A percentile compares a stretch with the other conserved stretches of the same genome.
phyloP scores from a whole-genome alignment of 768 basidiomycete genomes.

The Termitomyces sp. region DNA sequence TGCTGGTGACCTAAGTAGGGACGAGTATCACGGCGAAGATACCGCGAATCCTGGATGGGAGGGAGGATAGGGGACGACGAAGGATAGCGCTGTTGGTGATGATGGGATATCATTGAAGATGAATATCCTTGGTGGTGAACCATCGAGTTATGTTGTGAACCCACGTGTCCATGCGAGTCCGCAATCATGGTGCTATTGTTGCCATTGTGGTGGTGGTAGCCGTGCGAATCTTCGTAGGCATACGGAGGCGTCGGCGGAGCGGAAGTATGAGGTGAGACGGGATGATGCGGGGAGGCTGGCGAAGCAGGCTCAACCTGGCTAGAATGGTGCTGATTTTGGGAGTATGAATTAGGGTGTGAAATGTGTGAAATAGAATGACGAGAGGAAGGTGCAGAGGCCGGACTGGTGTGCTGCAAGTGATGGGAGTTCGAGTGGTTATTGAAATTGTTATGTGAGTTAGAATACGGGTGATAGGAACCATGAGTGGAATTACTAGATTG shows the following conservation, averaged over 20 bases:
- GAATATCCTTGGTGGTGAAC: constrained; percentile 17
- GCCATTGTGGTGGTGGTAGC: constrained; percentile 31
- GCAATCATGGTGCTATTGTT: constrained; percentile 18
- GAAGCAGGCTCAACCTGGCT: constrained; percentile 37
- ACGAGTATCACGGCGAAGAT: constrained; percentile 23
- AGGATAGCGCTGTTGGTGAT: constrained; percentile 30
- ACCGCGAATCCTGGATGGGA: constrained; percentile 43
- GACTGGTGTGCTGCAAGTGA: constrained; percentile 14
- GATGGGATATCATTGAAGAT: constrained; percentile 15
- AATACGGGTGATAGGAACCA: constrained; percentile 29
- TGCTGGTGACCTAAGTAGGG: constrained; percentile 4
- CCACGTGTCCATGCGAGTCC: constrained; percentile 25
- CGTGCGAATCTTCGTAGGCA: constrained; percentile 38
- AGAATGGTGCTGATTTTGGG: constrained; percentile 27
- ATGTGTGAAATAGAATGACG: constrained; percentile 58
- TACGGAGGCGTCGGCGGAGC: constrained; percentile 42
- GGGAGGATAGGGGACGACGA: constrained; percentile 53
- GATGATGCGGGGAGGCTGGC: constrained; percentile 43
- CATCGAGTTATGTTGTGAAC: constrained; percentile 17
- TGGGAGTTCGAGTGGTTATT: constrained; percentile 14
- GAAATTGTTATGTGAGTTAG: constrained; percentile 23
- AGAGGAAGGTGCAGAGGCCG: constrained; percentile 33
- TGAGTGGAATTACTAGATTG: constrained; percentile 17
- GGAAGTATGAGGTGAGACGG: constrained; percentile 38
- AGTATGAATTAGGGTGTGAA: constrained; percentile 46